Base-by-base conservation (phyloP, 1,139 yeast genomes). In the Trichomonascaceae sp. region DNA sequence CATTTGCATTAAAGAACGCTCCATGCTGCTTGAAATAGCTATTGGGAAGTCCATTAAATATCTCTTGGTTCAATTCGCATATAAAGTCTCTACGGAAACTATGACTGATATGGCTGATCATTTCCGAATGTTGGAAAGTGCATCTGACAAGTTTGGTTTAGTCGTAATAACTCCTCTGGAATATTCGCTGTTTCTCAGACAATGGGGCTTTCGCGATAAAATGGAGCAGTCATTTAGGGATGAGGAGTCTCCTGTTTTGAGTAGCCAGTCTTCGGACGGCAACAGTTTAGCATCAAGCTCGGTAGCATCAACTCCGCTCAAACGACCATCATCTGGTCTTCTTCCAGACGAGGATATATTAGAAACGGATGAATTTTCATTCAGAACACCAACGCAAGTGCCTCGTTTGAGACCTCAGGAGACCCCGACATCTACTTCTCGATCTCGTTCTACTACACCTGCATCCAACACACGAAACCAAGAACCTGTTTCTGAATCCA, bases 131-230 rank as follows among this genome's bases (percentile, higher is more conserved):
- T 20, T 48, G 18, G 45, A 48, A 15, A 17, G 8, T 7, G 22
- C 13, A 20, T 39, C 30, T 15, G 50, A 48, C 24, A 27, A 41
- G 3, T 48, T 48, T 22, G 50, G 50, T 1, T 12, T 48, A 12
- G 39, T 24, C 12, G 27, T n/a, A 4, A 38, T 48, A 12, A 22
- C 38, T 24, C 17, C 13, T 1, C 24, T 24, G 17, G 38, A 39
- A 3, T 48, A 39, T 39, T 12, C 22, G 15, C 20, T 48, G 15
- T 48, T 48, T 24, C 13, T 48, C 22, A 44, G n/a, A n/a, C 50
- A 48, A 13, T 27, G 43, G 18, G 50, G 50, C 8, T 48, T 36
- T 13, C 32, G 12, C 2, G 32, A 27, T 10, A 12, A 2, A 27
- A 27, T 7, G 2, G 32, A 27, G 12, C 24, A 22, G 24, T 6